Conservation (phyloP, 345 rosid genomes). For the Litchi chinensis region DNA sequence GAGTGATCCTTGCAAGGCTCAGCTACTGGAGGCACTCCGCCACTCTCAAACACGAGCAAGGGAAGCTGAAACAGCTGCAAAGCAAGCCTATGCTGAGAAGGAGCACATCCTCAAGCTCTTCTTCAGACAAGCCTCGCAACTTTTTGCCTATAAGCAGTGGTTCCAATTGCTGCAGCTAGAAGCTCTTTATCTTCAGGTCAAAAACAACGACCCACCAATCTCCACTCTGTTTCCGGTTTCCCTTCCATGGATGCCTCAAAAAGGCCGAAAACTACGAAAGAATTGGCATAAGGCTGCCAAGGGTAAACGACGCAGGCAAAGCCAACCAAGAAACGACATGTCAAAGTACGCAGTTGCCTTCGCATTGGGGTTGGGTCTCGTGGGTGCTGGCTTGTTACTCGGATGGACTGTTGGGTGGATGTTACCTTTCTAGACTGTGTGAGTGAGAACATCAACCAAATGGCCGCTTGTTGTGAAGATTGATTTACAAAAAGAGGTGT, state of each 20-base stretch:
- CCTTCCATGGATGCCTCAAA: constrained; percentile 58
- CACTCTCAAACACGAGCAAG: constrained; percentile 98
- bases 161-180: constrained; percentile 83
- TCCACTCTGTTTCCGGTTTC: constrained; percentile 47
- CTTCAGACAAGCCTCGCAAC: constrained; percentile 91
- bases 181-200: constrained; percentile 62
- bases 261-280: constrained; percentile 39
- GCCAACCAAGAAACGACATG: constrained; percentile 39
- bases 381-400: constrained; percentile 89
- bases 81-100: constrained; percentile 77
- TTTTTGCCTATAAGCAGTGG: constrained; percentile 94
- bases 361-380: constrained; percentile 84
- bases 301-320: constrained; percentile 39
- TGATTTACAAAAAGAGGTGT: constrained; percentile 15
- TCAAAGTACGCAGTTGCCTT: constrained; percentile 57
- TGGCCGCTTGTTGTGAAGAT: constrained; percentile 14
- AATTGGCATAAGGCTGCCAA: constrained; percentile 34
- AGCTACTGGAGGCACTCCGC: constrained; percentile 83
- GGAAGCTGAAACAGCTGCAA: constrained; percentile 92
- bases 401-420: constrained; percentile 99
- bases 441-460: constrained; percentile 11
- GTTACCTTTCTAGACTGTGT: constrained; percentile 49
- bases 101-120: constrained; percentile 77
- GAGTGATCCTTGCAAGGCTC: constrained; percentile 59
- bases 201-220: constrained; percentile 52